Evolutionary conservation across 768 basidiomycete genomes (phyloP).

Genomic region (Tubosaeta brunneosetosa): DNA sequence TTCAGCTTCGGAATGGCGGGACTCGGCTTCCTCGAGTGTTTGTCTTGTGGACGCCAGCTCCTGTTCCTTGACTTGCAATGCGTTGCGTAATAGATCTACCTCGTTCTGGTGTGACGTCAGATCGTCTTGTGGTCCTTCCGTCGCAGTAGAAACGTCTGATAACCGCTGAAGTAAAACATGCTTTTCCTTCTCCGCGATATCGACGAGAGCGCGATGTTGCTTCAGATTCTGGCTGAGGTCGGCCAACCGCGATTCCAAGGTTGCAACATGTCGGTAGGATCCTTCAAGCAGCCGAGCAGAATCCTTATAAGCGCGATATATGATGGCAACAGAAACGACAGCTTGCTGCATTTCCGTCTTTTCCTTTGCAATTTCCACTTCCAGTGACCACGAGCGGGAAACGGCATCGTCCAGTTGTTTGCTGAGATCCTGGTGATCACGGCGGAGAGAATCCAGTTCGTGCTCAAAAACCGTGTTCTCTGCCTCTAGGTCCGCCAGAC

Average conservation of each 20-base stretch:
- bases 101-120: constrained; percentile 16
- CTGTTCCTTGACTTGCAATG: constrained; percentile 32
- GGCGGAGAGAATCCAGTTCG: constrained; percentile 13
- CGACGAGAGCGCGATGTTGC: constrained; percentile 1
- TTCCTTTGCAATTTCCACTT: constrained; percentile 6
- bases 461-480: constrained; percentile 13
- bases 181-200: constrained; percentile 8
- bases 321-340: constrained; percentile 21
- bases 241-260: constrained; percentile 18
- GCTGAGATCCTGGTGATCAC: constrained; percentile 7
- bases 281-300: constrained; percentile 9
- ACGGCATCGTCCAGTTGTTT: constrained; percentile 5
- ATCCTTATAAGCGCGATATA: constrained; percentile 17
- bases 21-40: constrained; percentile 31
- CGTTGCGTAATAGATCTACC: constrained; percentile 36
- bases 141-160: constrained; percentile 3
- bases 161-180: constrained; percentile 9
- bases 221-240: constrained; percentile 15
- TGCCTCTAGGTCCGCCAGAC: constrained; percentile 12
- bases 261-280: constrained; percentile 3
- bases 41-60: constrained; percentile 35
- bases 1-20: constrained; percentile 32
- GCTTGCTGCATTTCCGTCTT: constrained; percentile 12
- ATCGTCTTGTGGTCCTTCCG: background rate
- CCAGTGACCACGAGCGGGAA: constrained; percentile 10